Conservation (phyloP, 768 basidiomycete genomes). For the Leccinum longicurvipes region DNA sequence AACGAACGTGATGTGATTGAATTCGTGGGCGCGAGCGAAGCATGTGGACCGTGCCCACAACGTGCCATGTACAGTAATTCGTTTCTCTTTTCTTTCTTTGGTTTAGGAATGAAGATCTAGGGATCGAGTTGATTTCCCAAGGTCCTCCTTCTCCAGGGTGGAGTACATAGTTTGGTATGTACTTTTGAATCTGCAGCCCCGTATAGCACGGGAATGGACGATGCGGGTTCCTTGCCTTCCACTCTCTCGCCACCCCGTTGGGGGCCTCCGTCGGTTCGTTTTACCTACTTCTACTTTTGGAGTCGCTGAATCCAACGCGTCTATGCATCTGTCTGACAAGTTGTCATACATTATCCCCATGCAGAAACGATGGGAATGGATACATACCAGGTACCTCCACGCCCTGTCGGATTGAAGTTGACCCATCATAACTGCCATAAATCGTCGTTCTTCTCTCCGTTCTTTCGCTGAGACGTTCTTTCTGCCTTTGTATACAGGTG, state of each 20-base stretch:
- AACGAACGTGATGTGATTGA: background rate
- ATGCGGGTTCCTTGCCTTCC: background rate
- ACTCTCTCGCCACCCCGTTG: background rate
- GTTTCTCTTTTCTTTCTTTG: background rate
- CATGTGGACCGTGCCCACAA: no score
- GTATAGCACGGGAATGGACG: background rate
- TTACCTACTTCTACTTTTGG: background rate
- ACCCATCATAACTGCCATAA: no score
- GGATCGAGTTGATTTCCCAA: background rate
- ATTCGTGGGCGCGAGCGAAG: no score
- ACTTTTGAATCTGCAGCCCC: background rate
- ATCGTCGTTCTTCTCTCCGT: no score
- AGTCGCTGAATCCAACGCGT: background rate
- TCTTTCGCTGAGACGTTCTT: background rate
- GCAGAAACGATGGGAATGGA: background rate
- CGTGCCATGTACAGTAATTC: no score
- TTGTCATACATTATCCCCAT: background rate
- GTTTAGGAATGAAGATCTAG: background rate
- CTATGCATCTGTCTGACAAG: no score
- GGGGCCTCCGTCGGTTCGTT: background rate
- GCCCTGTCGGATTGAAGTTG: no score
- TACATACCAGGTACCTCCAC: background rate
- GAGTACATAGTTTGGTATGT: background rate
- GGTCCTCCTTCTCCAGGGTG: no score
- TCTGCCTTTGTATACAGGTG: no score